These are phyloP conservation scores for Zymoseptoria ardabiliae DNA, from an alignment of 2,329 filamentous ascomycete genomes.

Conservation along the genomic window DNA sequence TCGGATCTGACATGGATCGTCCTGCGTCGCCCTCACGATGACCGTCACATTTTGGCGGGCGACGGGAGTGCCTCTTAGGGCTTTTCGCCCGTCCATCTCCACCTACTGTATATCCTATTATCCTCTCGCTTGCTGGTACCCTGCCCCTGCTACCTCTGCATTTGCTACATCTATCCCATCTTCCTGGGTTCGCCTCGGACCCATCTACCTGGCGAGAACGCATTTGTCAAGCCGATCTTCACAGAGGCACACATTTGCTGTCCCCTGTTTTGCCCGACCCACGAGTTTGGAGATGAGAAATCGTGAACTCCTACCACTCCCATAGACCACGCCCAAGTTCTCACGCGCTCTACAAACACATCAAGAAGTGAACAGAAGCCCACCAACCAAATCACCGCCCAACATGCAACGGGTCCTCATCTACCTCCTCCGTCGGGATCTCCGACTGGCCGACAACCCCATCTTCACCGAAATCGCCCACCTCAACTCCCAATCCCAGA, in stretches of 20 bases:
- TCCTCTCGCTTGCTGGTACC: too few species aligned
- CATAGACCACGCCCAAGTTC: background rate
- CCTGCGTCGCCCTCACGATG: background rate
- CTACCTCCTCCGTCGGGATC: conserved; percentile 65
- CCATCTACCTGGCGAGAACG: background rate
- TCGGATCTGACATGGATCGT: background rate
- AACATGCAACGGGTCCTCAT: conserved; percentile 47
- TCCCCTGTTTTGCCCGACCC: background rate
- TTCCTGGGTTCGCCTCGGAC: background rate
- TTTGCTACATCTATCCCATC: background rate
- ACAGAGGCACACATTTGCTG: background rate
- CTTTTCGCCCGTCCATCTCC: background rate
- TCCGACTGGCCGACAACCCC: conserved; percentile 68
- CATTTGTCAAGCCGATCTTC: background rate
- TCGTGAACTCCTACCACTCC: background rate
- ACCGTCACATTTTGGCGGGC: background rate
- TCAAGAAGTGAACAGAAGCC: background rate
- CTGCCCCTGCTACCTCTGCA: too few species aligned
- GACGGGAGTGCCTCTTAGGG: background rate
- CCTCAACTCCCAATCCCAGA: conserved; percentile 41
- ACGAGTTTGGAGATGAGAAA: background rate
- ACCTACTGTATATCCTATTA: too few species aligned
- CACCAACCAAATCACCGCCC: background rate
- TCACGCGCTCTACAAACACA: background rate
- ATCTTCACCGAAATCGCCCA: conserved; percentile 53